Conservation (phyloP, 148 eudicot genomes). For the Silene latifolia region DNA sequence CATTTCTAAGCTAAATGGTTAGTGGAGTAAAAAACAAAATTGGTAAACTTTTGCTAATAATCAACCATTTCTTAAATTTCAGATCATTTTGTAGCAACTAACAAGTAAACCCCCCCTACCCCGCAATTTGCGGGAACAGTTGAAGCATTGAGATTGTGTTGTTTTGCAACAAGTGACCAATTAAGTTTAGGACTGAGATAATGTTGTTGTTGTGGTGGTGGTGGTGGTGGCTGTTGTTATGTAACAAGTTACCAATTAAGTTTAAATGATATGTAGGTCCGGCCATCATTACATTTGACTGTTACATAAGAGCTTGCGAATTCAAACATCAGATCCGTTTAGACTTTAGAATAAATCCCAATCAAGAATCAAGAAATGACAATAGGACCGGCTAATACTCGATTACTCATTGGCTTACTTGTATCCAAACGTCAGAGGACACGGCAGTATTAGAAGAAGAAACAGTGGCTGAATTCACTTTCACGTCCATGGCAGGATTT, state of each 20-base stretch:
- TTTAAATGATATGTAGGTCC: no score
- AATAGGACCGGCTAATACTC: not conserved
- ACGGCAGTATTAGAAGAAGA: slow-evolving; percentile 37
- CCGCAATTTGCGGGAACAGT: no score
- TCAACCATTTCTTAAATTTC: not conserved
- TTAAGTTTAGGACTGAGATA: no score
- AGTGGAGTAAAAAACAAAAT: not conserved
- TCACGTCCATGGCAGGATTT: slow-evolving; percentile 36
- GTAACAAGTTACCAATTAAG: no score
- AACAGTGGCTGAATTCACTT: slow-evolving; percentile 33
- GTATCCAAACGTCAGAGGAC: slow-evolving; percentile 71
- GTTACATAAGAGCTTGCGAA: not conserved
- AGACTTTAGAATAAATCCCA: not conserved
- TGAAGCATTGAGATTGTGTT: no score
- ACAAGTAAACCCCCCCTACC: no score
- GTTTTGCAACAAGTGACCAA: no score
- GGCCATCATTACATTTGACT: not conserved
- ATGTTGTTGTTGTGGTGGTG: no score
- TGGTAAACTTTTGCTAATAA: not conserved
- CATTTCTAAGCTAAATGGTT: not conserved
- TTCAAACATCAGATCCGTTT: not conserved
- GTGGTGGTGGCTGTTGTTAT: no score
- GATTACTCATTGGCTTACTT: slow-evolving; percentile 31
- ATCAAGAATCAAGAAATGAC: not conserved
- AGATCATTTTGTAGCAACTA: not conserved